These are phyloP conservation scores for Penicillium sp. DNA, from an alignment of 2,329 filamentous ascomycete species.

Conservation along the genomic window DNA sequence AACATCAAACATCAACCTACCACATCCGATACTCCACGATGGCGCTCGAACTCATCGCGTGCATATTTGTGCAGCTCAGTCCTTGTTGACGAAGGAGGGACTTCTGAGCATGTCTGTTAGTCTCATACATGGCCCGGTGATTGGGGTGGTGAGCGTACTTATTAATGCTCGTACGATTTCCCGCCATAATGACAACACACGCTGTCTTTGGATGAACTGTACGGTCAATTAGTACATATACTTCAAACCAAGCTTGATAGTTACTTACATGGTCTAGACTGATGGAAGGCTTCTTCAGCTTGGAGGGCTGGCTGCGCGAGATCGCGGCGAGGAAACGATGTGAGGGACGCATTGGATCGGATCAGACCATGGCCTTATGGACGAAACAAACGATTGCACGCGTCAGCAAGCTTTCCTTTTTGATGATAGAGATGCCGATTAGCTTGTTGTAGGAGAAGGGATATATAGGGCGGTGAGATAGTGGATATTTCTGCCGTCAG, in stretches of 20 bases:
- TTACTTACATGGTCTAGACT: slow-evolving; percentile 42
- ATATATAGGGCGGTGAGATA: background rate
- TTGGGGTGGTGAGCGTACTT: slow-evolving; percentile 27
- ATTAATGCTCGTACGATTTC: slow-evolving; percentile 44
- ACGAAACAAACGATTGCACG: background rate
- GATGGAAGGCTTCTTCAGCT: slow-evolving; percentile 38
- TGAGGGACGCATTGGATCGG: slow-evolving; percentile 32
- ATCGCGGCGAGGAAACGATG: slow-evolving; percentile 31
- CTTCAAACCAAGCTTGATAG: background rate
- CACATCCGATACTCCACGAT: slow-evolving; percentile 45
- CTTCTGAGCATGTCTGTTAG: slow-evolving; percentile 28
- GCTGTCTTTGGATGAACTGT: slow-evolving; percentile 46
- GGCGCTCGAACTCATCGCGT: slow-evolving; percentile 46
- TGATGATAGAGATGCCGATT: background rate
- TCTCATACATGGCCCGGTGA: background rate
- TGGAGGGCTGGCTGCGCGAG: slow-evolving; percentile 32
- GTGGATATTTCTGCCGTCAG: slow-evolving; percentile 1
- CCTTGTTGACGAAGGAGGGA: slow-evolving; percentile 42
- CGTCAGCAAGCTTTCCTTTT: background rate
- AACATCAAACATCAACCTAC: slow-evolving; percentile 26
- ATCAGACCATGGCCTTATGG: slow-evolving; percentile 5
- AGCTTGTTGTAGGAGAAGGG: slow-evolving; percentile 1
- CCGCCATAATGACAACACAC: slow-evolving; percentile 46
- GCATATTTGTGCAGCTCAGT: slow-evolving; percentile 46
- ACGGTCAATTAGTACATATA: background rate